phyloP scores from a whole-genome alignment of 1,139 yeast species.

The Suhomyces anneliseae region DNA sequence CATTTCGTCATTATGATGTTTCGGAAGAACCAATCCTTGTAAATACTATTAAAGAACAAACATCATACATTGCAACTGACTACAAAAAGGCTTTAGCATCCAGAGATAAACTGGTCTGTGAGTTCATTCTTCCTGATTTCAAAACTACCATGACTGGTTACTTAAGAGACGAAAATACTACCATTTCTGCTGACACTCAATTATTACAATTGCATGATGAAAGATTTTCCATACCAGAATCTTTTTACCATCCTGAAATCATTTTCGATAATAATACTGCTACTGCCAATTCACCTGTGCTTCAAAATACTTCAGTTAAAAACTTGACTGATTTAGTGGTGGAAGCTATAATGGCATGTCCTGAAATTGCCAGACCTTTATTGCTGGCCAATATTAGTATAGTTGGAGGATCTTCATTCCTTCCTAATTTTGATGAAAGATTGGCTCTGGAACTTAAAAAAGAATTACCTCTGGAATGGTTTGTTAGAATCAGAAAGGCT shows the following conservation, averaged over 20 bases:
- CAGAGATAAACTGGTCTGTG: slow-evolving; percentile 38
- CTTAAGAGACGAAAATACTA: slow-evolving; percentile 41
- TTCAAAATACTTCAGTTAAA: slow-evolving; percentile 60
- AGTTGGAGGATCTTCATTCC: slow-evolving; percentile 78
- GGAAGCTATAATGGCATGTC: slow-evolving; percentile 68
- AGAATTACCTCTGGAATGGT: slow-evolving; percentile 70
- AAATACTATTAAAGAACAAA: slow-evolving; percentile 79
- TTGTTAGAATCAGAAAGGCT: slow-evolving; percentile 45
- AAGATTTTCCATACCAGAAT: slow-evolving; percentile 83
- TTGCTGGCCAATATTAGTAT: slow-evolving; percentile 76
- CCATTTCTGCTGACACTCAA: slow-evolving; percentile 51
- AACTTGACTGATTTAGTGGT: slow-evolving; percentile 75
- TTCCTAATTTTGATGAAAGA: slow-evolving; percentile 67
- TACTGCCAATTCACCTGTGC: slow-evolving; percentile 28
- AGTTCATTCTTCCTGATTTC: slow-evolving; percentile 84
- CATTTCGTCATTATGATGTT: slow-evolving; percentile 91
- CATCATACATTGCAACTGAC: slow-evolving; percentile 72
- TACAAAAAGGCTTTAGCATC: slow-evolving; percentile 57
- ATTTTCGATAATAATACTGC: slow-evolving; percentile 38
- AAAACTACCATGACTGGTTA: slow-evolving; percentile 75
- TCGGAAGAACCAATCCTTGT: slow-evolving; percentile 86
- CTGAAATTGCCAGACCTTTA: slow-evolving; percentile 73
- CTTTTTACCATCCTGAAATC: slow-evolving; percentile 82
- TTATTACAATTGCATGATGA: slow-evolving; percentile 74
- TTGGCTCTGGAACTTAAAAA: slow-evolving; percentile 58